Conservation (phyloP, 2,329 filamentous ascomycete species). For the Penicillium corylophilum region DNA sequence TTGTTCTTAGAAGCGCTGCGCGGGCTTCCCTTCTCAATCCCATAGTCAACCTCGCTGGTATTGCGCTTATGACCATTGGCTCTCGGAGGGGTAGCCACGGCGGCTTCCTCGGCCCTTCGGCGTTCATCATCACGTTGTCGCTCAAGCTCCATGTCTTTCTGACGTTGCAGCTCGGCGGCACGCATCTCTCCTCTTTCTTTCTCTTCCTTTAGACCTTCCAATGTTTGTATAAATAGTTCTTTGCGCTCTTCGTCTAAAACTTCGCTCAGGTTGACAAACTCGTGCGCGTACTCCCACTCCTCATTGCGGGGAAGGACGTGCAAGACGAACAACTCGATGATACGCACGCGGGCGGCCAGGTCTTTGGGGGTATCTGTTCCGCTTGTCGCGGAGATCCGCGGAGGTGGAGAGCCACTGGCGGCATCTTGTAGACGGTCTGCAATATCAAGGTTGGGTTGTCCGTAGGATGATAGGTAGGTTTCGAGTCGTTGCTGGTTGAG, state of each 20-base stretch:
- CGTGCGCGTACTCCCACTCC: conserved; percentile 92
- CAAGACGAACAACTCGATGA: conserved; percentile 91
- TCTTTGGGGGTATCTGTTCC: conserved; percentile 82
- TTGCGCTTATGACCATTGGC: conserved; percentile 49
- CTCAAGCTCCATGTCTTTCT: conserved; percentile 56
- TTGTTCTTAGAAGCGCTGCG: conserved; percentile 31
- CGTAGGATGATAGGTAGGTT: conserved; percentile 77
- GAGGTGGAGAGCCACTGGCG: conserved; percentile 32
- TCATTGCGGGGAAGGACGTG: conserved; percentile 91
- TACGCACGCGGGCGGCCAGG: conserved; percentile 79
- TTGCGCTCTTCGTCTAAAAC: conserved; percentile 89
- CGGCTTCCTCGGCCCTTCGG: conserved; percentile 35
- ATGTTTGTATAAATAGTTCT: conserved; percentile 82
- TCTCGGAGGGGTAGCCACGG: conserved; percentile 42
- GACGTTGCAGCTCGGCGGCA: conserved; percentile 62
- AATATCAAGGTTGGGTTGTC: conserved; percentile 70
- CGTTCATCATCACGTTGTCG: conserved; percentile 48
- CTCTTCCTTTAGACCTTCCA: conserved; percentile 81
- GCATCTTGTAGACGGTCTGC: conserved; percentile 57
- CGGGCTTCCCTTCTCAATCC: conserved; percentile 58
- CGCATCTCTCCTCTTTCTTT: conserved; percentile 68
- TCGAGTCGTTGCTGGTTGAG: conserved; percentile 87
- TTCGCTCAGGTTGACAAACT: conserved; percentile 84
- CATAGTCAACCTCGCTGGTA: conserved; percentile 68
- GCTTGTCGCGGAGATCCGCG: conserved; percentile 44